Percentiles rank a stretch among this genome's conserved stretches.
These are phyloP conservation scores for Infundibulicybe gibba DNA, from an alignment of 768 basidiomycete genomes.

Conservation along the genomic window DNA sequence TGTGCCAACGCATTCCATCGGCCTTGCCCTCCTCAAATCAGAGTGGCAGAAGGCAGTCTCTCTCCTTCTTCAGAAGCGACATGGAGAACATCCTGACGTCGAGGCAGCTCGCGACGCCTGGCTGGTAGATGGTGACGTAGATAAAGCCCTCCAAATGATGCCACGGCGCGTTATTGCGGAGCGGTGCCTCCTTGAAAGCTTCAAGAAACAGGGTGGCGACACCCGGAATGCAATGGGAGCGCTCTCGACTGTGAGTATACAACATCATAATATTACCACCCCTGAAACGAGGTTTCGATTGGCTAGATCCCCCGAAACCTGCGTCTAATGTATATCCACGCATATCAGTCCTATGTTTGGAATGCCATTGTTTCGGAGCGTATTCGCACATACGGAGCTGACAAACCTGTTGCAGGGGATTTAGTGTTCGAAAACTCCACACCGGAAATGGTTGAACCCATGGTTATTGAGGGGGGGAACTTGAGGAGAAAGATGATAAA, in stretches of 20 bases:
- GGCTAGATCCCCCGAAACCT: conserved; percentile 90
- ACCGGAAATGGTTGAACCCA: conserved; percentile 25
- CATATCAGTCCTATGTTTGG: conserved; percentile 99
- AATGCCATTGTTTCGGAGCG: conserved; percentile 96
- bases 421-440: conserved; percentile 68
- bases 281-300: background rate
- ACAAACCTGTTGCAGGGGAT: conserved; percentile 80
- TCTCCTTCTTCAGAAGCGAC: conserved; percentile 75
- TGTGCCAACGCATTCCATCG: conserved; percentile 93
- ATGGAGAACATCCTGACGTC: conserved; percentile 94
- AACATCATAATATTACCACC: background rate
- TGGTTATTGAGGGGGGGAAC: conserved; percentile 30
- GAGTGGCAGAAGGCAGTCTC: conserved; percentile 89
- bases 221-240: conserved; percentile 86
- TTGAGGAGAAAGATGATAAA: conserved; percentile 30
- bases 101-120: conserved; percentile 80
- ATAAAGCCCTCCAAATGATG: conserved; percentile 80
- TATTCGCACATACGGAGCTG: conserved; percentile 70
- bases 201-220: conserved; percentile 74
- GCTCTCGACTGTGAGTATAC: conserved; percentile 66
- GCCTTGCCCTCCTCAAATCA: conserved; percentile 82
- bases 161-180: conserved; percentile 93
- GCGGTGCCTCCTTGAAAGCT: conserved; percentile 87
- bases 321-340: conserved; percentile 96
- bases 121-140: conserved; percentile 79